Percentiles rank a stretch among this genome's conserved stretches.
These are phyloP conservation scores for Ophiostoma perfectum DNA, from an alignment of 2,329 filamentous ascomycete genomes.

Conservation along the genomic window DNA sequence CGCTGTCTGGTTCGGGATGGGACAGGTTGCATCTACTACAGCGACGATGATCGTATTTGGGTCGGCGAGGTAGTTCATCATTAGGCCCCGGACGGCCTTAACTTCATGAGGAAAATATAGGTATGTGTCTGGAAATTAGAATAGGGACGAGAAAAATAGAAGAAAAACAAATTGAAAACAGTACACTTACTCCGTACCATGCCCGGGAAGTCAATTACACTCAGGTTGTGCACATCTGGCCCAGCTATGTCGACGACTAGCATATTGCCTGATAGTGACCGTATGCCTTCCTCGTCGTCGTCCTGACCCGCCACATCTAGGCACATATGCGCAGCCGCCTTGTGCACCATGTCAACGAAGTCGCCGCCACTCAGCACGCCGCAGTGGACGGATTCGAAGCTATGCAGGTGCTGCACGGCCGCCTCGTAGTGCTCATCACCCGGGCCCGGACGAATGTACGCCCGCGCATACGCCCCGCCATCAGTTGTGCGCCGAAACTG, in stretches of 20 bases:
- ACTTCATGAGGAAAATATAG: neutral
- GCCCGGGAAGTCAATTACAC: constrained; percentile 22
- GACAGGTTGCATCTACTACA: neutral
- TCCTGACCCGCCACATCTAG: neutral
- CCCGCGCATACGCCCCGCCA: constrained; percentile 3
- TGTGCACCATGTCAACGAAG: neutral
- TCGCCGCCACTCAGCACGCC: neutral
- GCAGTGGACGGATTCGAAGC: constrained; percentile 10
- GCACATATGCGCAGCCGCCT: constrained; percentile 14
- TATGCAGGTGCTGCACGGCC: constrained; percentile 18
- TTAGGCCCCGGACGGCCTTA: neutral
- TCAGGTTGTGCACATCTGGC: constrained; percentile 21
- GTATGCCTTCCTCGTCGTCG: neutral
- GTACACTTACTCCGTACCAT: constrained; percentile 17
- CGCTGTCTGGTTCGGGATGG: neutral
- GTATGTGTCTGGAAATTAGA: neutral
- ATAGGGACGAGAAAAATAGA: neutral
- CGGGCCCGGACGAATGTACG: constrained; percentile 18
- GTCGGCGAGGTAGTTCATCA: neutral
- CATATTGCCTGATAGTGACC: constrained; percentile 22
- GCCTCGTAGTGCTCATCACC: constrained; percentile 19
- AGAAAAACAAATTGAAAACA: constrained; percentile 31
- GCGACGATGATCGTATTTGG: neutral
- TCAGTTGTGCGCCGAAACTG: neutral
- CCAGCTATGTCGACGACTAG: constrained; percentile 22